A percentile compares a stretch with the other conserved stretches of the same genome.
phyloP scores from a whole-genome alignment of 176 grass and related monocot genomes.

The Aegilops sharonensis region DNA sequence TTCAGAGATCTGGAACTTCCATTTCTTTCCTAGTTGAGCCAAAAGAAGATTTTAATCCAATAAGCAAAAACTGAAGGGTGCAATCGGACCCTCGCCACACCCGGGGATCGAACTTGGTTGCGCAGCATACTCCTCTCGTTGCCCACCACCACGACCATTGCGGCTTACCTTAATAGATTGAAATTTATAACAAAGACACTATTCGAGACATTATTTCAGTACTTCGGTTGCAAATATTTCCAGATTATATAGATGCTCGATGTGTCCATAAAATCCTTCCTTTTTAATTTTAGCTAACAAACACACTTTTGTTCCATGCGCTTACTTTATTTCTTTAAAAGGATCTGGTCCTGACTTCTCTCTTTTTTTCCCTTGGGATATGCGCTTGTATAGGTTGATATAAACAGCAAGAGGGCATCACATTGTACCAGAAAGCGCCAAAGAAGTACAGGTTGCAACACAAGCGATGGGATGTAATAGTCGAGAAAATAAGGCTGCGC shows the following conservation, averaged over 20 bases:
- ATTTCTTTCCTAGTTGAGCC: not conserved
- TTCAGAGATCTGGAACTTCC: not conserved
- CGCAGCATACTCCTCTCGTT: not conserved
- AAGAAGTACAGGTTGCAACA: constrained; percentile 2
- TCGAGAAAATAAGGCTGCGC: not conserved
- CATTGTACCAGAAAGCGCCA: not conserved
- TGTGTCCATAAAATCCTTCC: not conserved
- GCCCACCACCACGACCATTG: not conserved
- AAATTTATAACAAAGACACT: not conserved
- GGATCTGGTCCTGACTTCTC: not conserved
- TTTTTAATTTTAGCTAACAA: not conserved
- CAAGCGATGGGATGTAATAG: not conserved
- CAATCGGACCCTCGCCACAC: not conserved
- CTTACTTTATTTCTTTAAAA: constrained; percentile 5
- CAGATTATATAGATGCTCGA: not conserved
- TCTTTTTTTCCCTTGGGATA: not conserved
- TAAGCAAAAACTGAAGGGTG: not conserved
- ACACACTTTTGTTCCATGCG: not conserved
- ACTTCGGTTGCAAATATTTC: not conserved
- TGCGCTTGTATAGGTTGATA: constrained; percentile 14
- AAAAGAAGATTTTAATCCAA: not conserved
- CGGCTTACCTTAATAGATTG: not conserved
- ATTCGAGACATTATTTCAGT: not conserved
- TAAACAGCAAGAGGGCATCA: constrained; percentile 8
- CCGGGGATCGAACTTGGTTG: not conserved